A percentile compares a stretch with the other conserved stretches of the same genome.
These are phyloP conservation scores for Litchi chinensis DNA, from an alignment of 345 rosid species.

Conservation along the genomic window DNA sequence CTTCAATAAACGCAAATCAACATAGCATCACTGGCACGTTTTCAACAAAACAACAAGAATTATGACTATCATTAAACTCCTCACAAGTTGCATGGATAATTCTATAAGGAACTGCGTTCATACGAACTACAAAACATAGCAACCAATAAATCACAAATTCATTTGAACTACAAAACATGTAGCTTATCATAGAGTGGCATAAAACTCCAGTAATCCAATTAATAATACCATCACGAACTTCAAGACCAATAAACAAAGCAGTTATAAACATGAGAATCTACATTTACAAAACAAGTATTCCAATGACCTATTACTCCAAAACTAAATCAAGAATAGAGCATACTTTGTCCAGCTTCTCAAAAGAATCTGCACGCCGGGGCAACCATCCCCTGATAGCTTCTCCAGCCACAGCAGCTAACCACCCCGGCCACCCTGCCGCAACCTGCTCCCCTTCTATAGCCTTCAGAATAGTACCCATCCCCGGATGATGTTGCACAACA, in stretches of 20 bases:
- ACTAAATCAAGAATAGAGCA: constrained; percentile 31
- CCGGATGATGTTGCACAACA: constrained; percentile 55
- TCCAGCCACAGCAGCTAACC: constrained; percentile 96
- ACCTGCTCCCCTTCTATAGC: constrained; percentile 90
- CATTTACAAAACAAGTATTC: neutral
- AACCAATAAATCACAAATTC: too few relatives aligned
- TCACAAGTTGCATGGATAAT: too few relatives aligned
- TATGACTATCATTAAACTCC: too few relatives aligned
- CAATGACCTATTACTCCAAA: neutral
- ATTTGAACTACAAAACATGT: too few relatives aligned
- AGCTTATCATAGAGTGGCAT: neutral
- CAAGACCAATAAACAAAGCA: neutral
- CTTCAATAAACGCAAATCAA: neutral
- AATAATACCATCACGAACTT: neutral
- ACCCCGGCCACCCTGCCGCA: constrained; percentile 99
- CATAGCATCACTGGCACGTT: neutral
- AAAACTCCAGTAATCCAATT: neutral
- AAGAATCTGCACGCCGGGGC: constrained; percentile 95
- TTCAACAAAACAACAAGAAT: too few relatives aligned
- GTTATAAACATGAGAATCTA: neutral
- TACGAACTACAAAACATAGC: too few relatives aligned
- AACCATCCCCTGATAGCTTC: constrained; percentile 97
- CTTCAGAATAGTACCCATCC: constrained; percentile 64
- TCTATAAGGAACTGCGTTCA: too few relatives aligned
- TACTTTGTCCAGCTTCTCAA: constrained; percentile 96